These are phyloP conservation scores for Trypanosoma melophagium DNA, from an alignment of 208 protist genomes.

Conservation along the genomic window DNA sequence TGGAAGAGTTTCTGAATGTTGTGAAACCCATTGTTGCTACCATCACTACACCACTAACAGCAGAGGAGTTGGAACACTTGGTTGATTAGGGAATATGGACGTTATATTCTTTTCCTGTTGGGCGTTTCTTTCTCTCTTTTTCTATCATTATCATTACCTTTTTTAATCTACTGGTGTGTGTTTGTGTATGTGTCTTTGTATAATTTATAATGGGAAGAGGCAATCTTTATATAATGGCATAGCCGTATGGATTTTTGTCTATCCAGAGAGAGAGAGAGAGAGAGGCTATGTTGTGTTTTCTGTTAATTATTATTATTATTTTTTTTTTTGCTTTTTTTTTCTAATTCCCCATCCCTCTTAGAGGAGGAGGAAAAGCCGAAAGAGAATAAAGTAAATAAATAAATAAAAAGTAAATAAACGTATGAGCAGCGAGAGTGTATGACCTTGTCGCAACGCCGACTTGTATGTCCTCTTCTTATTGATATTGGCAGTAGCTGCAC, in stretches of 20 bases:
- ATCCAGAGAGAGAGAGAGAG: no score
- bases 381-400: not conserved
- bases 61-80: conserved; percentile 57
- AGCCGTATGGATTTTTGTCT: no score
- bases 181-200: conserved; percentile 4
- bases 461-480: conserved; percentile 24
- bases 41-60: conserved; percentile 60
- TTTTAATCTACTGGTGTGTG: not conserved
- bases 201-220: no score
- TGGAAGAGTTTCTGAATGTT: conserved; percentile 61
- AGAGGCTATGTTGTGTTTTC: not conserved
- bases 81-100: conserved; percentile 19
- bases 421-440: not conserved
- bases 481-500: conserved; percentile 30
- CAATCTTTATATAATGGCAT: no score
- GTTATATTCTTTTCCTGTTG: no score
- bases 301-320: not conserved
- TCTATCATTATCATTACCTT: conserved; percentile 1
- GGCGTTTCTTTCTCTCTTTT: not conserved
- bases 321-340: not conserved
- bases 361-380: not conserved
- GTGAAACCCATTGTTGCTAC: conserved; percentile 61
- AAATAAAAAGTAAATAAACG: not conserved
- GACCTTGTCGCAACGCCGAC: not conserved
- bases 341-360: not conserved